Evolutionary conservation across 1,139 yeast species (phyloP), one percentile per base, ranked within the genome.

Genomic region (Diutina mesorugosa): DNA sequence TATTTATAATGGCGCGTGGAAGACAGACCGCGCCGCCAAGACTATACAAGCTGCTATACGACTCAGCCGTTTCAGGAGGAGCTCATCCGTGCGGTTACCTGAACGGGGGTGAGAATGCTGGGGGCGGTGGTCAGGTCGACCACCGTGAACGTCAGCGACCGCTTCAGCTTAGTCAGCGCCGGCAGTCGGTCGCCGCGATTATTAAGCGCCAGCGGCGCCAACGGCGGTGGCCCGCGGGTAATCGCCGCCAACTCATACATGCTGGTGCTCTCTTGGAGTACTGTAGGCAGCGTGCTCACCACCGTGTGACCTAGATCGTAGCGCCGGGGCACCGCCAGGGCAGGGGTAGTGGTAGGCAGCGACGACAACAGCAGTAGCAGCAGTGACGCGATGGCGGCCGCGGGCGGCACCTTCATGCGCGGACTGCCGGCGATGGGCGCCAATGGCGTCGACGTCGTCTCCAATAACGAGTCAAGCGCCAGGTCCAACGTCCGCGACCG

Each of bases 231-330:
- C 14, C 41, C 21, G 16, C 53, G 41, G 5, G 35, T 30, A 21
- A 50, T 50, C 10, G 53, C 53, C 28, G 53, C 53, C 41, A 50
- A 32, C 45, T 50, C 53, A 28, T 50, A 50, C 53, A 50, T 50
- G 45, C 53, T 50, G 26, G 53, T 14, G 45, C 53, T 50, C 21
- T 50, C 53, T 21, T 50, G 53, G 28, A 50, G 53, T 30, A 50
- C 53, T 30, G 53, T 50, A 1, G 53, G 53, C 53, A 32, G 26
- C 41, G 53, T 50, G 21, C 53, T 28, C n/a, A 50, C 53, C 29
- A 50, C 53, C 14, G 53, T 50, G 12, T 32, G 53, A 2, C 53
- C 53, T 16, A 50, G 16, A 32, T 50, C 53, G 35, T 50, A 50
- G 28, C 53, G 41, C 12, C 53, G 21, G 6, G 53, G 41, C 29